phyloP scores from a whole-genome alignment of 495 filamentous ascomycete genomes.

The Hyaloscypha hepaticicola region DNA sequence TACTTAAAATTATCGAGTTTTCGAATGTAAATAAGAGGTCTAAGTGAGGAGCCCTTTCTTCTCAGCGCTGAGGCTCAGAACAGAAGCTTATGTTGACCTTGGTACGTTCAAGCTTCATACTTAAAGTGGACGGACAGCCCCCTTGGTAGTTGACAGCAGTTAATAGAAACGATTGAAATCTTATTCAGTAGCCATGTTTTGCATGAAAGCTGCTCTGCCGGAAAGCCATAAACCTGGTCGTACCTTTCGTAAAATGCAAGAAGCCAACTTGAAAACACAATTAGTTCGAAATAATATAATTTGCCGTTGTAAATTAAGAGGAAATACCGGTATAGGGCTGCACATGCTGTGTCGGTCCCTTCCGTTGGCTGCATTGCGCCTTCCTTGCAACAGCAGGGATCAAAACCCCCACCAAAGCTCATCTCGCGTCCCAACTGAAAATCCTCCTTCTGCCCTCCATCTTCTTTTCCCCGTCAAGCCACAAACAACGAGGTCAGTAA shows the following conservation, averaged over 20 bases:
- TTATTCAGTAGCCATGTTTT: too few species aligned
- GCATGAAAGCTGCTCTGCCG: too few species aligned
- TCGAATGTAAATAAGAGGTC: too few species aligned
- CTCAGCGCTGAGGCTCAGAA: not conserved
- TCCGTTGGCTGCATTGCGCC: not conserved
- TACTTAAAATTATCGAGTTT: too few species aligned
- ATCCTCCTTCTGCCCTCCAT: constrained; percentile 14
- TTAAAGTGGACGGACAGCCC: not conserved
- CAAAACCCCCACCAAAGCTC: constrained; percentile 14
- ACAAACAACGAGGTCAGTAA: constrained; percentile 21
- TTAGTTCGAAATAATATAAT: too few species aligned
- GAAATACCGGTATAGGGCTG: not conserved
- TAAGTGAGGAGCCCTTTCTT: not conserved
- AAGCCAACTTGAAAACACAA: too few species aligned
- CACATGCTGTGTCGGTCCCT: not conserved
- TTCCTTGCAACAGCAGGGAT: constrained; percentile 5
- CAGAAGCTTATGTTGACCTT: not conserved
- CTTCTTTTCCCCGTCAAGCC: constrained; percentile 8
- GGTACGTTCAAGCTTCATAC: not conserved
- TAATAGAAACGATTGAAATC: too few species aligned
- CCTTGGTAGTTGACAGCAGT: not conserved
- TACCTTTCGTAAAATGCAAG: too few species aligned
- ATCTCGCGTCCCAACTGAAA: constrained; percentile 19
- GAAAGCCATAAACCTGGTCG: too few species aligned
- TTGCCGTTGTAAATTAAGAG: too few species aligned